Base-by-base conservation (phyloP, 768 basidiomycete genomes). In the Butyriboletus loyo region DNA sequence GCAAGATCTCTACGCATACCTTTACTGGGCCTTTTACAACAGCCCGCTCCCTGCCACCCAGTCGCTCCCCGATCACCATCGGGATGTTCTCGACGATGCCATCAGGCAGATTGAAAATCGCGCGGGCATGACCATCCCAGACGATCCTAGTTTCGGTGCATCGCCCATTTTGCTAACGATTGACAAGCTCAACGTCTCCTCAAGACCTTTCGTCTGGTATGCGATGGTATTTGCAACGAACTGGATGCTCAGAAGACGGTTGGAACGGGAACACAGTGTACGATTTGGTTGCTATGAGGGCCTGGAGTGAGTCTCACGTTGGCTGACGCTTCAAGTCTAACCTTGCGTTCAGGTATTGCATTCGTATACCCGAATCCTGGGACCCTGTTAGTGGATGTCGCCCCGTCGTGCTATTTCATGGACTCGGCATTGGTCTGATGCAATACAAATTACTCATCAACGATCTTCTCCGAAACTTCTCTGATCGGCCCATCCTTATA, bases 341-440 rank as follows among this genome's bases (percentile, higher is more conserved):
- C 28, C 24, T 37, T 42, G 8, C 24, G 37, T 49, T 32, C 53
- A 90, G 88, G 61, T 94, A 92, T 66, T 75, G 93, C 24, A 67
- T 93, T 21, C 83, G 87, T 38, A 73, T 85, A 32, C 93, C 94
- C 2, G 61, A 71, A 8, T 67, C 73, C 14, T 93, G 91, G 90
- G 74, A 84, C 40, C 68, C 81, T 3, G 65, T 67, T 17, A 75
- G 65, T 36, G 84, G 81, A 24, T 77, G 76, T 28, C 79, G 82
- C 37, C 94, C 94, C 0, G 70, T 95, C 34, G 78, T 97, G 15
- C 92, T 94, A 64, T 67, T 92, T 34, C 93, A 97, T 62, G 95
- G 95, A 4, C 81, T 98, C 2, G 94, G 94, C 10, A 77, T 95
- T 44, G 93, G 93, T 4, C 68, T 91, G 11, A 62, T 84, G 19